A percentile compares a stretch with the other conserved stretches of the same genome.
Evolutionary conservation across 2,329 filamentous ascomycete genomes (phyloP).

Genomic region (Hansfordia pulvinata): DNA sequence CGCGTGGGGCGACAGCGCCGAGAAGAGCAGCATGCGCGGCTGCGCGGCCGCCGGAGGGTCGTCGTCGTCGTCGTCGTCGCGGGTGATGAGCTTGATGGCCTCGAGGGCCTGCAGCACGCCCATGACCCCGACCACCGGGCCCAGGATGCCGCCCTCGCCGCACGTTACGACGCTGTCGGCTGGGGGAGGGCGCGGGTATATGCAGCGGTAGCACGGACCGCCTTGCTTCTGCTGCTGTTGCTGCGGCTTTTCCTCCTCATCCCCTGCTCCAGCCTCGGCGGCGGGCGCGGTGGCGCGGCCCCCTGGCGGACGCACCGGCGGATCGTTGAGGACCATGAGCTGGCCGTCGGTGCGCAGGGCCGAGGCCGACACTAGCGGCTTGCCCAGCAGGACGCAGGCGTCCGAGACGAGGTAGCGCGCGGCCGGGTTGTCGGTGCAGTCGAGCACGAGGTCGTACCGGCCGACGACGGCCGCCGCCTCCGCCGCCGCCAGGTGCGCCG

Average conservation of each 20-base stretch:
- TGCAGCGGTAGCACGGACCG: conserved; percentile 85
- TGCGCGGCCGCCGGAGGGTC: conserved; percentile 5
- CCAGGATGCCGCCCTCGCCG: conserved; percentile 84
- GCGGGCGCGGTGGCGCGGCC: too few relatives aligned
- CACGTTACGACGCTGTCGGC: conserved; percentile 73
- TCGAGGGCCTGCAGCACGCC: conserved; percentile 85
- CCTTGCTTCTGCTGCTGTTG: conserved; percentile 38
- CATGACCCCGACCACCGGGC: conserved; percentile 87
- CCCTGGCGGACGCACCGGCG: conserved; percentile 48
- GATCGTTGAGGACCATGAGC: conserved; percentile 76
- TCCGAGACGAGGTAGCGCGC: conserved; percentile 90
- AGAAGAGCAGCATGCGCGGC: conserved; percentile 31
- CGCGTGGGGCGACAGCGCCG: conserved; percentile 20
- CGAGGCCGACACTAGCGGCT: conserved; percentile 77
- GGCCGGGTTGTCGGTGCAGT: conserved; percentile 89
- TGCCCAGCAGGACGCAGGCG: conserved; percentile 64
- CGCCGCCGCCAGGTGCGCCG: conserved; percentile 50
- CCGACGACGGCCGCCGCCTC: conserved; percentile 55
- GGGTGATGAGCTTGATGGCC: conserved; percentile 67
- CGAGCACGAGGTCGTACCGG: conserved; percentile 71
- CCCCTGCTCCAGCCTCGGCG: too few relatives aligned
- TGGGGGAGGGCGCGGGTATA: conserved; percentile 81
- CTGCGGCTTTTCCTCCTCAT: too few relatives aligned
- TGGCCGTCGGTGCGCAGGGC: conserved; percentile 84
- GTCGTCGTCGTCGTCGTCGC: conserved; percentile 13